Evolutionary conservation across 495 filamentous ascomycete genomes (phyloP).

Genomic region (Mytilinidion resinicola): DNA sequence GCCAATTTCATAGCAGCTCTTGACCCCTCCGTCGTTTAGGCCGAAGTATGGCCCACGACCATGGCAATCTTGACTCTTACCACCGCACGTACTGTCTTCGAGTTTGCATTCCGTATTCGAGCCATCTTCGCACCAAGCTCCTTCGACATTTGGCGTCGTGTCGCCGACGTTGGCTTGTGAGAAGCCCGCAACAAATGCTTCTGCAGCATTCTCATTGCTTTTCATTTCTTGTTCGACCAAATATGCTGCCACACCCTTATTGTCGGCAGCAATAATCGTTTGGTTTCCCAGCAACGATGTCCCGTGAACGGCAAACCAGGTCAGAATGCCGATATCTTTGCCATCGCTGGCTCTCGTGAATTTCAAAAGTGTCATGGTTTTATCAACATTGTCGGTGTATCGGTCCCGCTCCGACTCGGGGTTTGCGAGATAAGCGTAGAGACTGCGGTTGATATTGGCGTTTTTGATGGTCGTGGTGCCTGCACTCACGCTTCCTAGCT

Average conservation of each 20-base stretch:
- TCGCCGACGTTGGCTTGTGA: slow-evolving; percentile 94
- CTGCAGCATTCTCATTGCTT: slow-evolving; percentile 45
- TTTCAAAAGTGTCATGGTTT: slow-evolving; percentile 73
- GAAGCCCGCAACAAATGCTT: slow-evolving; percentile 83
- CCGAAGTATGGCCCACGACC: slow-evolving; percentile 78
- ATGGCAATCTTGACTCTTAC: slow-evolving; percentile 70
- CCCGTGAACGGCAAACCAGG: slow-evolving; percentile 92
- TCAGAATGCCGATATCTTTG: slow-evolving; percentile 71
- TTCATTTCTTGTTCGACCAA: slow-evolving; percentile 72
- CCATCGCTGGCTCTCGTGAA: slow-evolving; percentile 68
- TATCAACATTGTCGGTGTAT: slow-evolving; percentile 77
- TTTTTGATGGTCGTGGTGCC: slow-evolving; percentile 69
- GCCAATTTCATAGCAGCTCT: slow-evolving; percentile 41
- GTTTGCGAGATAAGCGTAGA: slow-evolving; percentile 88
- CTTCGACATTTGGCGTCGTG: slow-evolving; percentile 81
- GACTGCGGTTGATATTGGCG: slow-evolving; percentile 85
- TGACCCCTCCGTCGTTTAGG: slow-evolving; percentile 39
- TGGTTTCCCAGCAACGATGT: slow-evolving; percentile 92
- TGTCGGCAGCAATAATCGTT: slow-evolving; percentile 85
- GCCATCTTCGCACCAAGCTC: slow-evolving; percentile 45
- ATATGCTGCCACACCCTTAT: slow-evolving; percentile 89
- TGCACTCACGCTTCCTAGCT: slow-evolving; percentile 64
- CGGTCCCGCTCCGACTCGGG: slow-evolving; percentile 66
- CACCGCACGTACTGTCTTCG: slow-evolving; percentile 55
- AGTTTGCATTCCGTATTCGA: slow-evolving; percentile 35